Base-by-base conservation (phyloP, 805 yeast genomes). In the Yamadazyma sp. region DNA sequence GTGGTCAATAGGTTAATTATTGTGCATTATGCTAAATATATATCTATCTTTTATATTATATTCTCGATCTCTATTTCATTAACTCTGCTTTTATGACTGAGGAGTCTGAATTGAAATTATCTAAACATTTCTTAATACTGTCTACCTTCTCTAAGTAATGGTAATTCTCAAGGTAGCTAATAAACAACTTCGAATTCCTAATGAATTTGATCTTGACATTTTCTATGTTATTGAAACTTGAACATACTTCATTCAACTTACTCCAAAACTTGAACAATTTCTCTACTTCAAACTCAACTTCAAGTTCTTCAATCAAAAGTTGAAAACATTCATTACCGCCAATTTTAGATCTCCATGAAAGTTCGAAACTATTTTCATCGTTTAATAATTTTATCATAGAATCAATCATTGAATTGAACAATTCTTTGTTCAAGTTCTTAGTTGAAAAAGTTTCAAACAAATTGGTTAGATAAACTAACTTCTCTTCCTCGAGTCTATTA, bases 311-410 rank as follows among this genome's bases (percentile, higher is more conserved):
- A 3, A 44, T 5, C 1, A 58, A 22, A 12, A 33, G 35, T 5
- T 37, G 50, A 18, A 75, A 54, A 7, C 65, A 60, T 33, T 75
- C 78, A 43, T 64, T 69, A 13, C 61, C 58, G 1, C 69, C 65
- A 1, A 70, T 39, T 44, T 78, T 76, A 2, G 81, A 67, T 45
- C 82, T 70, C 91, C 91, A 83, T 1, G 86, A 73, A 33, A 62
- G 60, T 45, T 49, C 52, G 54, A 58, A 53, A 23, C 22, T 23
- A 10, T 44, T 32, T 5, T 27, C 24, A 27, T 39, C 37, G 12
- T 31, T 43, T 7, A 63, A 51, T 4, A 48, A 25, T 35, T 37
- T 41, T 11, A 33, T 29, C 4, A 38, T 32, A 35, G 60, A 41
- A 24, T 52, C 40, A 29, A 8, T 47, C 43, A 41, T 62, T 39